These are phyloP conservation scores for Aspergillus alliaceus DNA, from an alignment of 2,329 filamentous ascomycete genomes.

Conservation along the genomic window DNA sequence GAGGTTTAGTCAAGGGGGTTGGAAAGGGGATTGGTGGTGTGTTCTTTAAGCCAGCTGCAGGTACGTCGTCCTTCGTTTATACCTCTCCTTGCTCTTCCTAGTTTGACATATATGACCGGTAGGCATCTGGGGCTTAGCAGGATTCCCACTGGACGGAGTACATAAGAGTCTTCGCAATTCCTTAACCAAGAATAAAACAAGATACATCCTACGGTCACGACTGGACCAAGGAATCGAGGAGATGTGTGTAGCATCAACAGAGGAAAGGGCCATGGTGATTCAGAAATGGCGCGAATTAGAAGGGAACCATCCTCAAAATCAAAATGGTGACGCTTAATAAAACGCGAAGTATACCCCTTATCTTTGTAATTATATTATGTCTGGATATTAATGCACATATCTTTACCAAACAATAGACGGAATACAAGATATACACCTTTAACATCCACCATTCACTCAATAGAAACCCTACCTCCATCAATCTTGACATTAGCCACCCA, in stretches of 20 bases:
- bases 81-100: not conserved
- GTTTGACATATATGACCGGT: not conserved
- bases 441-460: not conserved
- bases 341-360: not conserved
- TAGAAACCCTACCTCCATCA: conserved; percentile 7
- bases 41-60: conserved; percentile 78
- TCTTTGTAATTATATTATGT: not conserved
- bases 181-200: conserved; percentile 25
- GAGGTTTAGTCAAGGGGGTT: conserved; percentile 74
- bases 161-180: conserved; percentile 31
- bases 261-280: conserved; percentile 24
- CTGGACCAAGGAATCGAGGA: conserved; percentile 30
- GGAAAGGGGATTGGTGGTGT: conserved; percentile 82
- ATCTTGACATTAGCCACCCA: conserved; percentile 18
- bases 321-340: not conserved
- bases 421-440: not conserved
- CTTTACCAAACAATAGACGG: not conserved
- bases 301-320: not conserved
- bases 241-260: conserved; percentile 19
- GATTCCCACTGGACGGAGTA: conserved; percentile 33
- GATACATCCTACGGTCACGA: conserved; percentile 27
- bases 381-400: not conserved
- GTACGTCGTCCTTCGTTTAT: conserved; percentile 43
- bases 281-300: conserved; percentile 18
- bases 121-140: conserved; percentile 31